A percentile compares a stretch with the other conserved stretches of the same genome.
Evolutionary conservation across 2,329 filamentous ascomycete species (phyloP).

Genomic region (Rhexocercosporidium sp.): DNA sequence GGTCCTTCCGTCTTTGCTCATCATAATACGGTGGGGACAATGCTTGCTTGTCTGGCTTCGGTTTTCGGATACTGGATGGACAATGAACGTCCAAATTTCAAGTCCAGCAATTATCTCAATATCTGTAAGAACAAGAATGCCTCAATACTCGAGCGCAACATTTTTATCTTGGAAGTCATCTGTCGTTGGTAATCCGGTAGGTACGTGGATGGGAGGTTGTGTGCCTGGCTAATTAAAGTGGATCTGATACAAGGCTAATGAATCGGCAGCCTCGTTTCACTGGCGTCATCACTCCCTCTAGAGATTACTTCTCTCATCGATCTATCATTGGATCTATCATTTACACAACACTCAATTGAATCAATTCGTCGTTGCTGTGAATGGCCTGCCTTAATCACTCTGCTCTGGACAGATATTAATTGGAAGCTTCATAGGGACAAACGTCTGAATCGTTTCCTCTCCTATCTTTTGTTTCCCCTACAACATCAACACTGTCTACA

Average conservation of each 20-base stretch:
- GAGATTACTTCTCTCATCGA: background rate
- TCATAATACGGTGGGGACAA: too few species aligned
- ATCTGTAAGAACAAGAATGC: too few species aligned
- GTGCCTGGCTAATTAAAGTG: background rate
- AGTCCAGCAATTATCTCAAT: too few species aligned
- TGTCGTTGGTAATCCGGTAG: too few species aligned
- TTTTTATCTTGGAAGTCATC: too few species aligned
- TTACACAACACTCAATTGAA: background rate
- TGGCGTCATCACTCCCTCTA: conserved; percentile 2
- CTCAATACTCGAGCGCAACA: too few species aligned
- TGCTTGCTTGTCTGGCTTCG: too few species aligned
- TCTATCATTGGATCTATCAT: background rate
- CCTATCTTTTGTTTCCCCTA: background rate
- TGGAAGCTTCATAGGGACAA: too few species aligned
- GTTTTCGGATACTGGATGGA: too few species aligned
- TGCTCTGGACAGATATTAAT: background rate
- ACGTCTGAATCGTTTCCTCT: background rate
- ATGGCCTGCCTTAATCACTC: background rate
- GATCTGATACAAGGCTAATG: background rate
- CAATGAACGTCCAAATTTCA: too few species aligned
- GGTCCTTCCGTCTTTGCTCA: too few species aligned
- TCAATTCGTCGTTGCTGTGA: background rate
- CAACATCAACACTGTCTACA: background rate
- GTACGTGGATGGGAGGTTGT: too few species aligned
- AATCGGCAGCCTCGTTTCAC: background rate